Base-by-base conservation (phyloP, 139 green algal genomes). In the Zygnema circumcarinatum region DNA sequence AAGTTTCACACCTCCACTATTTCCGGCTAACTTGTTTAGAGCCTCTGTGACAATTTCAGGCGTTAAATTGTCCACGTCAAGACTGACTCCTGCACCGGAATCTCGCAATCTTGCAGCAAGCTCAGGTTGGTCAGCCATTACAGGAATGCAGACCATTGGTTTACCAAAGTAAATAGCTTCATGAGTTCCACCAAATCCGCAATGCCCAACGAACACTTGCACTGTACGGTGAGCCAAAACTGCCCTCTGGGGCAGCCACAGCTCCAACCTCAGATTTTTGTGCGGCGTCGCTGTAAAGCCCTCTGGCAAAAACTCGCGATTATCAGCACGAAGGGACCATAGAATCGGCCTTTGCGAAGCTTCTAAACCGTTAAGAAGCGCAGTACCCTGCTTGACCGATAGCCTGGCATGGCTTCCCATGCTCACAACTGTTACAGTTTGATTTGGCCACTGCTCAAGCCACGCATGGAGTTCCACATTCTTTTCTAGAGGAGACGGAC, bases 401-500 rank as follows among this genome's bases (percentile, higher is more conserved):
- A 78, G 69, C 16, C 69, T 78, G 11, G 69, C 69, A 16, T 78
- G 69, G 16, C 69, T 78, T 39, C 69, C 69, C 69, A 78, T 78
- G 16, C 11, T 38, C 3, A 78, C 36, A 20, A 78, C 69, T 11
- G 36, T 41, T 16, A 78, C 69, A 7, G 35, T 78, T 52, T 7
- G 11, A 20, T 39, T 41, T 7, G 7, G 11, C 69, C 69, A 78
- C 16, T 41, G 3, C 11, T 78, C 36, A 11, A 78, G 69, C 69
- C 69, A 78, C 3, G 7, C 16, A n/a, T 41, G 69, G 11, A 78
- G 69, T 16, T 39, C 69, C 36, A 16, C 7, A 39, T 41, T 52
- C 11, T 78, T 39, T 41, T 78, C 69, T 16, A 78, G 16, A 16
- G 69, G 35, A 52, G 35, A 52, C 3, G 3, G 7, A 25, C 69